Evolutionary conservation across 2,329 filamentous ascomycete genomes (phyloP).

Genomic region (Neopestalotiopsis sp.): DNA sequence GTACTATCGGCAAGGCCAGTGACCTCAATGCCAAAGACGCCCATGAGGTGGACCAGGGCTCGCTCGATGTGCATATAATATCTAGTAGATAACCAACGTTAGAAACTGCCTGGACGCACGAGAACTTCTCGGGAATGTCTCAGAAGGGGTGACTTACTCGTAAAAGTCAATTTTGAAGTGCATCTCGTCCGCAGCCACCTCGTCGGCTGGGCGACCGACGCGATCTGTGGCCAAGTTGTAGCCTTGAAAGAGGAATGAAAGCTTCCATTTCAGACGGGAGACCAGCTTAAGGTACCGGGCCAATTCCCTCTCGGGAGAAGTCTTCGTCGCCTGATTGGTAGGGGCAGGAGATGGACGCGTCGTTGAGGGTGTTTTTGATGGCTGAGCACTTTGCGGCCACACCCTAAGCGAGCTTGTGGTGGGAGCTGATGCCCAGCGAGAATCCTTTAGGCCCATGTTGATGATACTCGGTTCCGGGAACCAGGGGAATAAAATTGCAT

Average conservation of each 20-base stretch:
- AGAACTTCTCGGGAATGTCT: neutral
- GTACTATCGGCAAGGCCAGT: slow-evolving; percentile 22
- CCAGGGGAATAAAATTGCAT: neutral
- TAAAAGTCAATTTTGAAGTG: slow-evolving; percentile 83
- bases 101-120: neutral
- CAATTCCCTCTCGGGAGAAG: slow-evolving; percentile 44
- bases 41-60: slow-evolving; percentile 70
- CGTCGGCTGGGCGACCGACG: slow-evolving; percentile 39
- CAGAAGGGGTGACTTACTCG: slow-evolving; percentile 51
- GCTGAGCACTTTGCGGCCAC: neutral
- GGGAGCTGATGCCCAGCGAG: slow-evolving; percentile 8
- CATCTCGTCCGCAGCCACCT: slow-evolving; percentile 49
- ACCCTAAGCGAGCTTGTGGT: neutral
- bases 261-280: slow-evolving; percentile 67
- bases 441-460: slow-evolving; percentile 13
- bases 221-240: slow-evolving; percentile 57
- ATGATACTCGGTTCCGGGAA: neutral
- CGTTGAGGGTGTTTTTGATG: neutral
- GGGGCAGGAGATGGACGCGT: neutral
- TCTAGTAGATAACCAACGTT: neutral
- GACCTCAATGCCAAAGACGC: slow-evolving; percentile 65
- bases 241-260: slow-evolving; percentile 61
- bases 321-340: neutral
- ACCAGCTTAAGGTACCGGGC: slow-evolving; percentile 66
- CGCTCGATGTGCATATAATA: slow-evolving; percentile 75